These are phyloP conservation scores for Chlorella sorokiniana DNA, from an alignment of 139 green algal species.

Conservation along the genomic window DNA sequence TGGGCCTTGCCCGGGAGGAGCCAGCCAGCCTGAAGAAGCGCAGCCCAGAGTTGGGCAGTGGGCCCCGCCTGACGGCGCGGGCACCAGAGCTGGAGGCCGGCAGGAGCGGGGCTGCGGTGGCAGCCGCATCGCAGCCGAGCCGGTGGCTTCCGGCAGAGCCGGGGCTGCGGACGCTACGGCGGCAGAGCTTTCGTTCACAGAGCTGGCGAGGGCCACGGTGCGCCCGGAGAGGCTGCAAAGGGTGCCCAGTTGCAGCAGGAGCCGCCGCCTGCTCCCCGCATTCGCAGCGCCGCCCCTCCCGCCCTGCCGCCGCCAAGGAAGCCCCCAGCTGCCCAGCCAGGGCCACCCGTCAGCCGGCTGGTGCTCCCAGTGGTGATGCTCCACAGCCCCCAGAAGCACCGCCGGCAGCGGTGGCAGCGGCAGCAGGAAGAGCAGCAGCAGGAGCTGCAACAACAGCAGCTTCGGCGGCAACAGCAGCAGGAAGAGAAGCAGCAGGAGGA, in stretches of 20 bases:
- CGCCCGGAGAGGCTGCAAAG: no score
- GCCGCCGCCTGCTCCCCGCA: no score
- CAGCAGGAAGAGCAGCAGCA: neutral
- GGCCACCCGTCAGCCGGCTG: neutral
- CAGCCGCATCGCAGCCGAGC: no score
- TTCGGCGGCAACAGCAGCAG: neutral
- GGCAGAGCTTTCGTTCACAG: no score
- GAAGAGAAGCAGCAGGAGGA: neutral
- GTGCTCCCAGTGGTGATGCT: constrained; percentile 20
- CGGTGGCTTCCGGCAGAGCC: no score
- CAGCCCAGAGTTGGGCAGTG: constrained; percentile 1
- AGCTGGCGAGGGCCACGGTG: no score
- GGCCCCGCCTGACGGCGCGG: neutral
- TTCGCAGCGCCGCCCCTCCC: neutral
- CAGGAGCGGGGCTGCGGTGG: neutral
- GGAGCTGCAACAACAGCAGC: neutral
- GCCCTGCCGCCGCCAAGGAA: neutral
- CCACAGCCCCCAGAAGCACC: constrained; percentile 10
- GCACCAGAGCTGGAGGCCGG: neutral
- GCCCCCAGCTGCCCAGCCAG: no score
- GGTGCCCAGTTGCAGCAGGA: neutral
- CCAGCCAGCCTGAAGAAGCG: constrained; percentile 18
- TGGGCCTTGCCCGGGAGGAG: neutral
- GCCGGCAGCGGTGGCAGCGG: neutral
- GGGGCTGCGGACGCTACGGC: no score